Evolutionary conservation across 2,329 filamentous ascomycete genomes (phyloP), one percentile per base, ranked within the genome.

Genomic region (Dothistroma pini): DNA sequence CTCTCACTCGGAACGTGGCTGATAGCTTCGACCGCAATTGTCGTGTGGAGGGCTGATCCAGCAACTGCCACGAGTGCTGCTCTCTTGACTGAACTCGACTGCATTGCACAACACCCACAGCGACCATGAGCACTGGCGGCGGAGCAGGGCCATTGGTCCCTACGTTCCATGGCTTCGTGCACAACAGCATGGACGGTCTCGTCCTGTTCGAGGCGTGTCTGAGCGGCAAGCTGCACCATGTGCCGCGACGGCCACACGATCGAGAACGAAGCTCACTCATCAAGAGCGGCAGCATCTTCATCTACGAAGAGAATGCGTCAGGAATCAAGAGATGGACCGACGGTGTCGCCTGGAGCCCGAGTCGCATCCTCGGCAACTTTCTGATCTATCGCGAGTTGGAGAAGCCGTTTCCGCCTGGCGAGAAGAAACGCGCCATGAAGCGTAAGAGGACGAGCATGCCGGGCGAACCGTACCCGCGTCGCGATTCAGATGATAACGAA

Each of bases 271-370:
- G 82, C 25, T 82, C 85, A 21, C 84, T 96, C 56, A 95, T 96
- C 72, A 84, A 84, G 67, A 96, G 91, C 68, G 93, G 93, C 38
- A 89, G 89, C 67, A 85, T 96, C 52, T 95, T 96, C 76, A 90
- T 96, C 66, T 97, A 96, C 75, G 91, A 96, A 71, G 91, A 96
- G 74, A 88, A 91, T 63, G 88, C 90, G 0, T 96, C 92, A 0
- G 91, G 91, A 5, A 96, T 96, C 77, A 96, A 96, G 78, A 84
- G 93, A 59, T 97, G 93, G 93, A 96, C 92, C 0, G 93, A 97
- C 68, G 92, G 93, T 14, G 86, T 93, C 11, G 88, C 89, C 7
- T 97, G 93, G 93, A 96, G 90, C 68, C 93, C 93, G 0, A 96
- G 88, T 75, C 87, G 89, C 16, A 93, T 96, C 53, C 80, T 93